Conservation (phyloP, 148 eudicot genomes). For the Diospyros kaki region DNA sequence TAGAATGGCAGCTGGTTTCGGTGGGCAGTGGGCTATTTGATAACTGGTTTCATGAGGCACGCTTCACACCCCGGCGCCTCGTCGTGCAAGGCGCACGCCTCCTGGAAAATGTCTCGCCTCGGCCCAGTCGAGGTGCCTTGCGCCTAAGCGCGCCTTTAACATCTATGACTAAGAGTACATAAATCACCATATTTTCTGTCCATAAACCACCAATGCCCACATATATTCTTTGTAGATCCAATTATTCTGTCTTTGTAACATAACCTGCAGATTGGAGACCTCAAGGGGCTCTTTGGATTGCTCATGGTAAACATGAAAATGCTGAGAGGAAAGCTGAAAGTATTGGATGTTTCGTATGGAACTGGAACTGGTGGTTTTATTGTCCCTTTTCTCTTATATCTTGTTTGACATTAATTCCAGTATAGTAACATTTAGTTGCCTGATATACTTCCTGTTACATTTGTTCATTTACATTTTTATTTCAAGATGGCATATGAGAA, state of each 20-base stretch:
- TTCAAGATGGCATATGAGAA: background rate
- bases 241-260: background rate
- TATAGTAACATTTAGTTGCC: background rate
- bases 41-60: too few species aligned
- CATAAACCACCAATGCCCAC: background rate
- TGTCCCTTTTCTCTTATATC: background rate
- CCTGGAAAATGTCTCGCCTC: too few species aligned
- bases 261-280: slow-evolving; percentile 72
- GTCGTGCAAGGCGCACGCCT: too few species aligned
- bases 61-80: too few species aligned
- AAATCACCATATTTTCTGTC: background rate
- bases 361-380: slow-evolving; percentile 55
- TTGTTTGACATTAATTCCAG: background rate
- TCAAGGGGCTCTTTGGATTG: slow-evolving; percentile 82
- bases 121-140: too few species aligned
- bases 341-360: slow-evolving; percentile 79
- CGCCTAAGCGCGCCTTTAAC: too few species aligned
- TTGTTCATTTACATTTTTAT: background rate
- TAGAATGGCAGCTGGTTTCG: too few species aligned
- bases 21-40: too few species aligned
- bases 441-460: background rate
- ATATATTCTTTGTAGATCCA: background rate
- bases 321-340: slow-evolving; percentile 76
- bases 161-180: background rate
- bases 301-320: slow-evolving; percentile 60